Base-by-base conservation (phyloP, 768 basidiomycete genomes). In the Calvatia gigantea region DNA sequence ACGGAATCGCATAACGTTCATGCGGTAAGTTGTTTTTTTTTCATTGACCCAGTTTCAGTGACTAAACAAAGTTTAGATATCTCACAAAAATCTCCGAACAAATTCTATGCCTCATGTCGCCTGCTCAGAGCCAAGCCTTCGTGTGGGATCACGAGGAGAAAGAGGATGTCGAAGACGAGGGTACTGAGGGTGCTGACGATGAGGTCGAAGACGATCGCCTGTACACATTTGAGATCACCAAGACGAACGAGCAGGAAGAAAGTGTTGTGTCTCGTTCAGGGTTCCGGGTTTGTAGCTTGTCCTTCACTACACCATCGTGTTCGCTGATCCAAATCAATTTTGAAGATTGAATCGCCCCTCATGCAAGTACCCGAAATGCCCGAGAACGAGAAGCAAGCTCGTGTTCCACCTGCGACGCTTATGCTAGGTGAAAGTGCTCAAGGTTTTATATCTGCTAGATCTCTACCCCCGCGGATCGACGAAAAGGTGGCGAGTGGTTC, bases 61-160 rank as follows among this genome's bases (percentile, higher is more conserved):
- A 43, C 17, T 29, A 12, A 4, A 6, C 19, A 9, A 43, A 28
- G 2, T 21, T 17, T 38, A 85, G 85, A 42, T 86, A 86, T 58
- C 75, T 86, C 9, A 82, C 74, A 1, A 82, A 83, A 66, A 72
- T 85, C 37, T 69, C 77, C 15, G 83, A 86, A 58, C 85, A 86
- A 63, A 63, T 80, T 2, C 62, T 78, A 0, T 77, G 76, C 25
- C 62, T 85, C 31, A 64, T 85, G 19, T 82, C 83, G 2, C 61
- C 75, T 0, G 73, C 77, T n/a, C 77, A 85, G 47, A 70, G 77
- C 0, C 58, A 67, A 35, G 64, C 73, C 1, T 68, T 85, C 44
- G 63, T 82, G 2, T 84, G 76, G 76, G 66, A 61, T 11, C 64
- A 73, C 4, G 68, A 72, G 0, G 51, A 63, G 12, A 60, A 63